Percentiles rank a stretch among this genome's conserved stretches.
Evolutionary conservation across 352 stramenopile species (phyloP).

Genomic region (Thraustochytrium aureum): DNA sequence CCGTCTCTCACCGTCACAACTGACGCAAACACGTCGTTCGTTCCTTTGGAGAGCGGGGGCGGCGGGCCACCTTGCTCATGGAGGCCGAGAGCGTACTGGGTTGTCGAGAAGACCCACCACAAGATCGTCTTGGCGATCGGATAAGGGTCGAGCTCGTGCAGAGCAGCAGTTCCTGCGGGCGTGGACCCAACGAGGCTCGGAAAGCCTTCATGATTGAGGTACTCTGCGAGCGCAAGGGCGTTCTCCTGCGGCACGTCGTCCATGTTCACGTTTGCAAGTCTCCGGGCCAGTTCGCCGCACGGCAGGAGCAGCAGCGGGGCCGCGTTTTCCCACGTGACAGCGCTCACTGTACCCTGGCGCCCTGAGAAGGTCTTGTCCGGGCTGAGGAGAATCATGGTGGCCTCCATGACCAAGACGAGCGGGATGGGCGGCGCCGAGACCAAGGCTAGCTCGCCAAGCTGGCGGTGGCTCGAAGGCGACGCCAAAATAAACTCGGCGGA

Average conservation of each 20-base stretch:
- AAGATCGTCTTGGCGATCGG: constrained; percentile 5
- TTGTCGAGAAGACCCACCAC: constrained; percentile 29
- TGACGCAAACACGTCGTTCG: constrained; percentile 29
- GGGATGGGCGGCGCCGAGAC: constrained; percentile 41
- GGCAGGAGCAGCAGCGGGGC: constrained; percentile 61
- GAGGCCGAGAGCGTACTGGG: not conserved
- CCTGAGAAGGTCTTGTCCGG: constrained; percentile 67
- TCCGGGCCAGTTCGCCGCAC: constrained; percentile 63
- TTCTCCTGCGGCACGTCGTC: constrained; percentile 64
- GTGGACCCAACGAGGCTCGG: not conserved
- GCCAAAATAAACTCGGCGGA: constrained; percentile 44
- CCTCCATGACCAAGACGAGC: constrained; percentile 72
- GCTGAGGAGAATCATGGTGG: constrained; percentile 72
- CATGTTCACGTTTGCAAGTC: constrained; percentile 63
- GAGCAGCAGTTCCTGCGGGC: not conserved
- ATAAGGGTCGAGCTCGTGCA: not conserved
- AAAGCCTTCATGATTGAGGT: constrained; percentile 27
- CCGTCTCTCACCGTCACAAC: constrained; percentile 25
- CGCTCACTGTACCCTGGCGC: constrained; percentile 62
- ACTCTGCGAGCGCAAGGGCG: constrained; percentile 62
- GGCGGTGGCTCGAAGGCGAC: constrained; percentile 28
- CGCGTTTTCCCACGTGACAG: constrained; percentile 65
- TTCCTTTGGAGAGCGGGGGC: not conserved
- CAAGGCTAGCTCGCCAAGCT: constrained; percentile 60
- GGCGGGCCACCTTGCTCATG: constrained; percentile 27